These are phyloP conservation scores for Inonotus hispidus DNA, from an alignment of 1,284 basidiomycete genomes.

Conservation along the genomic window DNA sequence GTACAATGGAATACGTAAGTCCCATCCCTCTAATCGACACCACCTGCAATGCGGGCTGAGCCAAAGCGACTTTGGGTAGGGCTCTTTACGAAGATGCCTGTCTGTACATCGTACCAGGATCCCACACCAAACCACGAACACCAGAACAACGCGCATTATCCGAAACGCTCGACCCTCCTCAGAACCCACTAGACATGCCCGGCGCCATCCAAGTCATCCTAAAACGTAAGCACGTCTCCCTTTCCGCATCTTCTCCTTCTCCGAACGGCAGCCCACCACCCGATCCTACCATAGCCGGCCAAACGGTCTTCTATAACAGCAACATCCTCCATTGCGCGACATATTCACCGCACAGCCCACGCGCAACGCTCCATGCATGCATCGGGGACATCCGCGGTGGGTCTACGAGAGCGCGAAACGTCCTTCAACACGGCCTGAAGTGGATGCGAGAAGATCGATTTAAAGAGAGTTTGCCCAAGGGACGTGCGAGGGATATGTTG, in stretches of 20 bases:
- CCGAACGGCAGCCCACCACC: background rate
- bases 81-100: slow-evolving; percentile 73
- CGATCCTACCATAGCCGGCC: slow-evolving; percentile 40
- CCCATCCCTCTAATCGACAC: background rate
- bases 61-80: slow-evolving; percentile 29
- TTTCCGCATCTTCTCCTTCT: slow-evolving; percentile 27
- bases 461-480: slow-evolving; percentile 39
- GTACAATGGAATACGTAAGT: slow-evolving; percentile 81
- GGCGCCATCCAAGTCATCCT: slow-evolving; percentile 56
- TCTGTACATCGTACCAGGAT: slow-evolving; percentile 69
- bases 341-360: slow-evolving; percentile 48
- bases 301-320: slow-evolving; percentile 79
- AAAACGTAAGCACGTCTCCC: slow-evolving; percentile 39
- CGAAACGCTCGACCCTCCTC: slow-evolving; percentile 47
- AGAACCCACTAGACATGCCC: slow-evolving; percentile 64
- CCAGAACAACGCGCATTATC: slow-evolving; percentile 34
- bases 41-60: background rate
- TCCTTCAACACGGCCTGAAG: slow-evolving; percentile 72
- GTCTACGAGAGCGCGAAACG: slow-evolving; percentile 60
- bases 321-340: slow-evolving; percentile 75
- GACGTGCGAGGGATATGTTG: slow-evolving; percentile 51
- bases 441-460: slow-evolving; percentile 70
- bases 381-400: slow-evolving; percentile 67
- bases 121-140: slow-evolving; percentile 38
- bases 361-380: slow-evolving; percentile 72